Evolutionary conservation across 345 rosid genomes (phyloP), one percentile per base, ranked within the genome.

Genomic region (Xanthoceras sorbifolium): DNA sequence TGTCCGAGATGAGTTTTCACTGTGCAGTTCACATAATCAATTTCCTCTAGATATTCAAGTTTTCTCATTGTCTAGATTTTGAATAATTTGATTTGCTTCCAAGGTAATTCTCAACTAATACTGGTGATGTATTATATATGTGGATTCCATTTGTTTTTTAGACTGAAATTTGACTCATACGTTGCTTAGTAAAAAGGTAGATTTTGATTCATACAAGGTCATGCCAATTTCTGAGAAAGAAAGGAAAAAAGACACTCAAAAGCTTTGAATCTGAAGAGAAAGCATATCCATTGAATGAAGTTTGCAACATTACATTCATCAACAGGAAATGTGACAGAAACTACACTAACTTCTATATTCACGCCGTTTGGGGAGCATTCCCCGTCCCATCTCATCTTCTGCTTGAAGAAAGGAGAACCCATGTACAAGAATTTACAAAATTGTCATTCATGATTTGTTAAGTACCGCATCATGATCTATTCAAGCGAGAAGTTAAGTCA

Each of bases 401-500:
- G 3, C 25, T 36, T 54, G 10, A 67, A 67, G 28, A 36, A 36
- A 40, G 6, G 40, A 22, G 42, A 67, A 38, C 9, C 0, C 22
- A 40, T 67, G 31, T 67, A 36, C 20, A 67, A 18, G 14, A 73
- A 55, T 38, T 14, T 12, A 23, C 14, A 23, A 72, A 72, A 72
- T 29, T 71, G 64, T 18, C 29, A 15, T 40, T n/a, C 11, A 4
- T 15, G 44, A 54, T 9, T 15, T 2, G 32, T 9, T 57, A 32
- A 9, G 50, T 7, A 4, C 55, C 1, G 14, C 32, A 50, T 67
- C 23, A 79, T 61, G 44, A 46, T 54, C 20, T 5, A 67, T 14
- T 32, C 42, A 80, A 78, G 18, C 72, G 54, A 75, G 83, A 82
- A 79, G 87, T 66, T 22, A 87, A 74, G 73, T 72, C 72, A 15